A percentile compares a stretch with the other conserved stretches of the same genome.
Conservation (phyloP, 23 red algal species). For the Gracilaria caudata region DNA sequence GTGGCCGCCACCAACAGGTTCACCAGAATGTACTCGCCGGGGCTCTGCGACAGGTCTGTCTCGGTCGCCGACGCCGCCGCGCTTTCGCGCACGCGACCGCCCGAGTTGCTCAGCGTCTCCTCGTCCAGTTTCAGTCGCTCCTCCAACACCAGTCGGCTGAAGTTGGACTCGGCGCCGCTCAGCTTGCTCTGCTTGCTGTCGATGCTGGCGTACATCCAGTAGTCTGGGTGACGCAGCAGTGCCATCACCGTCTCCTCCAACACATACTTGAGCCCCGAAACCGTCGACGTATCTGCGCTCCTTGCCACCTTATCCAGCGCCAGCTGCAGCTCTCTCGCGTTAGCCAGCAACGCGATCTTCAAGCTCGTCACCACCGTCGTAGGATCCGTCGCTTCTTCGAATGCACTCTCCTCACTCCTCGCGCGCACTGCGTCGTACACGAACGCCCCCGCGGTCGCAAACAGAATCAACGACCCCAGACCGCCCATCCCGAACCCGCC, state of each 20-base stretch:
- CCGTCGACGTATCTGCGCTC: slow-evolving; percentile 55
- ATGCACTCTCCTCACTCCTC: neutral
- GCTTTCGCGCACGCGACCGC: slow-evolving; percentile 8
- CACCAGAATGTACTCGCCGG: slow-evolving; percentile 81
- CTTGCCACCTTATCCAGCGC: slow-evolving; percentile 71
- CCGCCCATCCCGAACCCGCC: slow-evolving; percentile 69
- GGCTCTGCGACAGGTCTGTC: neutral
- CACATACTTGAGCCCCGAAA: slow-evolving; percentile 60
- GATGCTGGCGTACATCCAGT: slow-evolving; percentile 74
- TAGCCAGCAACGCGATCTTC: slow-evolving; percentile 80
- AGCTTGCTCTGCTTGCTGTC: neutral
- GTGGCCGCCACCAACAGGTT: slow-evolving; percentile 71
- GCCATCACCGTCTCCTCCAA: slow-evolving; percentile 70
- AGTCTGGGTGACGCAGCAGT: slow-evolving; percentile 83
- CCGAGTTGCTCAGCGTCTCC: slow-evolving; percentile 83
- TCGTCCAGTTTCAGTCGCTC: slow-evolving; percentile 73
- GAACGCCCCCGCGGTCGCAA: slow-evolving; percentile 35
- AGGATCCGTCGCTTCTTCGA: slow-evolving; percentile 10
- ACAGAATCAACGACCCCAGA: slow-evolving; percentile 41
- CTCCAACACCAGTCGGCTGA: slow-evolving; percentile 44
- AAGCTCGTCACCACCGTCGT: slow-evolving; percentile 35
- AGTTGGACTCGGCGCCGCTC: slow-evolving; percentile 46
- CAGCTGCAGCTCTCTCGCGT: slow-evolving; percentile 61
- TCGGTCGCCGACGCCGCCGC: neutral
- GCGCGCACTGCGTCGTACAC: neutral